Evolutionary conservation across 805 yeast species (phyloP).

Genomic region (Pichia membranifaciens): DNA sequence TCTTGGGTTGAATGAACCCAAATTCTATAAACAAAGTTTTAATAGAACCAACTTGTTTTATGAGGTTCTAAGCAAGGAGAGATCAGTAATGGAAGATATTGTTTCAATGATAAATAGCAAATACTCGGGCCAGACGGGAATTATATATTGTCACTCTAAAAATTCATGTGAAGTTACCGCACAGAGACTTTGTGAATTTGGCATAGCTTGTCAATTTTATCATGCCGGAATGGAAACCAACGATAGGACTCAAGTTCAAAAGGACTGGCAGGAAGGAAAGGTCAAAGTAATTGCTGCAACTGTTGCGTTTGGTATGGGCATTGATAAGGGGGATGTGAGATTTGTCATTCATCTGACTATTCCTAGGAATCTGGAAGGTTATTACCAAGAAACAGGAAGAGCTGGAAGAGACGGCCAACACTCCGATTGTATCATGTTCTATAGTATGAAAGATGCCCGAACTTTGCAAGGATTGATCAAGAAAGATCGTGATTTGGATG

Average conservation of each 20-base stretch:
- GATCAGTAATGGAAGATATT: slow-evolving; percentile 52
- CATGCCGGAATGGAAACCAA: slow-evolving; percentile 94
- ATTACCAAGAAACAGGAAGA: slow-evolving; percentile 96
- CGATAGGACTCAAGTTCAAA: slow-evolving; percentile 67
- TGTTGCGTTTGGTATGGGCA: slow-evolving; percentile 98
- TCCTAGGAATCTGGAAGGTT: slow-evolving; percentile 90
- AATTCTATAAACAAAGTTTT: slow-evolving; percentile 81
- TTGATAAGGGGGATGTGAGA: slow-evolving; percentile 93
- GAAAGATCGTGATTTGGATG: slow-evolving; percentile 62
- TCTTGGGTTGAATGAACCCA: slow-evolving; percentile 54
- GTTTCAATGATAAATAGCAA: slow-evolving; percentile 45
- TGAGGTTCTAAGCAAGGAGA: slow-evolving; percentile 63
- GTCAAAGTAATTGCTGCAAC: slow-evolving; percentile 90
- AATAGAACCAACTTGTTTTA: slow-evolving; percentile 82
- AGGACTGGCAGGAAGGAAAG: slow-evolving; percentile 69
- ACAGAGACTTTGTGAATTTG: slow-evolving; percentile 47
- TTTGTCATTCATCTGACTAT: slow-evolving; percentile 83
- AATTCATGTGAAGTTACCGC: slow-evolving; percentile 82
- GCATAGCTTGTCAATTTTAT: slow-evolving; percentile 68
- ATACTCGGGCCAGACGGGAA: slow-evolving; percentile 65
- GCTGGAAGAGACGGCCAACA: slow-evolving; percentile 93
- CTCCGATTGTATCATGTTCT: slow-evolving; percentile 80
- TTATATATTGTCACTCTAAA: slow-evolving; percentile 89
- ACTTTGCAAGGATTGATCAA: slow-evolving; percentile 70
- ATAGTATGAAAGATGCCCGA: slow-evolving; percentile 74